These are phyloP conservation scores for Aspergillus sclerotioniger DNA, from an alignment of 495 filamentous ascomycete species.

Conservation along the genomic window DNA sequence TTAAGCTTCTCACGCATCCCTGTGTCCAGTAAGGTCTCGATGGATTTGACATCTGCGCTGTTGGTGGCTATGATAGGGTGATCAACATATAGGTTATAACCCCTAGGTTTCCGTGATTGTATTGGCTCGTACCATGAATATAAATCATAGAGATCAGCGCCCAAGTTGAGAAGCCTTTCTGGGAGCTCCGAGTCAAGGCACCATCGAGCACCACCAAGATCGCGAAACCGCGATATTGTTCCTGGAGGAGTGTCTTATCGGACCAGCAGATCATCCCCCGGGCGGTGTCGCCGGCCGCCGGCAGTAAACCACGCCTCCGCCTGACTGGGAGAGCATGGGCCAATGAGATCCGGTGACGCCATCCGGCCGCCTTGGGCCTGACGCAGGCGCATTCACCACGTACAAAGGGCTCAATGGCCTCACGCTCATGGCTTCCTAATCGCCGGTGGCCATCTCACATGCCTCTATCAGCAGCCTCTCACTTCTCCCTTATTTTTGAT, in stretches of 20 bases:
- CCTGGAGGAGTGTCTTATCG: background rate
- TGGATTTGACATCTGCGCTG: background rate
- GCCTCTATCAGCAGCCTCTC: background rate
- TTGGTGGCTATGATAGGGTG: background rate
- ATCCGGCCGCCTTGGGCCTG: conserved; percentile 5
- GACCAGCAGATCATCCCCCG: too few species aligned
- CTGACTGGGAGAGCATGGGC: background rate
- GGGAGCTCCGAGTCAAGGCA: background rate
- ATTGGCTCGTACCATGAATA: too few species aligned
- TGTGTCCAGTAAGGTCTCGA: background rate
- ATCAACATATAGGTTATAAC: too few species aligned
- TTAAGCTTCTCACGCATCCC: background rate
- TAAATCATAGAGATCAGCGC: background rate
- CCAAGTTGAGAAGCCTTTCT: background rate
- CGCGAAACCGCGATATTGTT: background rate
- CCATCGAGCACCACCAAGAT: background rate
- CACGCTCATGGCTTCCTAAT: background rate
- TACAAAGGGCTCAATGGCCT: background rate
- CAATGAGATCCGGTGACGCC: conserved; percentile 14
- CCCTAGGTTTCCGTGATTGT: too few species aligned
- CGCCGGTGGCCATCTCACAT: background rate
- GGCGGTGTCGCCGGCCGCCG: background rate
- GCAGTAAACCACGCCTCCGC: background rate
- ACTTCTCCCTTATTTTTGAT: conserved; percentile 17
- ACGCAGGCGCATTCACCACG: background rate